These are phyloP conservation scores for Lecanicillium sp. DNA, from an alignment of 2,329 filamentous ascomycete species.

Conservation along the genomic window DNA sequence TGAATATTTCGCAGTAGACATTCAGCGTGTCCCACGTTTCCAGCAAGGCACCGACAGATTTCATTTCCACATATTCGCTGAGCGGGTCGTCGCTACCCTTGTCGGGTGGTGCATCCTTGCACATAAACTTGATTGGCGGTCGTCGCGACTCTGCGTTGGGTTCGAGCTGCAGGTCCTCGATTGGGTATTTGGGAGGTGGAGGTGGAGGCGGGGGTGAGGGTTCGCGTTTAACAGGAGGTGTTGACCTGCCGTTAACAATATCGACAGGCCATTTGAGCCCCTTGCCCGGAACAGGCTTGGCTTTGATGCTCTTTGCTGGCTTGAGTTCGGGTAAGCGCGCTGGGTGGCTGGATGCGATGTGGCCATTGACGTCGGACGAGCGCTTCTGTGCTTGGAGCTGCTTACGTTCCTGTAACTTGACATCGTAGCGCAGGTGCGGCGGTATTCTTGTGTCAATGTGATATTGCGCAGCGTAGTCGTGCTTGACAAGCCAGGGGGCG, in stretches of 20 bases:
- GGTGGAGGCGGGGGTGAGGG: conserved; percentile 46
- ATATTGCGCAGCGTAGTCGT: conserved; percentile 74
- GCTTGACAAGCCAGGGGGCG: conserved; percentile 94
- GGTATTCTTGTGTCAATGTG: conserved; percentile 85
- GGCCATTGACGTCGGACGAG: conserved; percentile 41
- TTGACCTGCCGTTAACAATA: conserved; percentile 27
- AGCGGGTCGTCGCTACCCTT: conserved; percentile 30
- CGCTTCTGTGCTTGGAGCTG: conserved; percentile 63
- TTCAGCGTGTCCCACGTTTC: conserved; percentile 97
- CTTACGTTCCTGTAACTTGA: conserved; percentile 70
- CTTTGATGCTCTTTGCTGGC: conserved; percentile 31
- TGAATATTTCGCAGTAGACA: conserved; percentile 93
- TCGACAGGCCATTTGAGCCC: conserved; percentile 50
- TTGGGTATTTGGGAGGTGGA: conserved; percentile 82
- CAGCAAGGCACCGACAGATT: conserved; percentile 76
- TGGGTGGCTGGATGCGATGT: conserved; percentile 28
- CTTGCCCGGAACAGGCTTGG: conserved; percentile 46
- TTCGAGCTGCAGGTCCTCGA: conserved; percentile 82
- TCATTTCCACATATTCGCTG: conserved; percentile 60
- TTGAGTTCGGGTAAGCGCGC: conserved; percentile 66
- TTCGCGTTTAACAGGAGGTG: conserved; percentile 22
- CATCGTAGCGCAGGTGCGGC: conserved; percentile 73
- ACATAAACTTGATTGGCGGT: conserved; percentile 73
- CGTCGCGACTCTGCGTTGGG: conserved; percentile 61
- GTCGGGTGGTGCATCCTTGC: conserved; percentile 53